Percentiles rank a stretch among this genome's conserved stretches.
Conservation (phyloP, 257 asterid species). For the Rubia yunnanensis region DNA sequence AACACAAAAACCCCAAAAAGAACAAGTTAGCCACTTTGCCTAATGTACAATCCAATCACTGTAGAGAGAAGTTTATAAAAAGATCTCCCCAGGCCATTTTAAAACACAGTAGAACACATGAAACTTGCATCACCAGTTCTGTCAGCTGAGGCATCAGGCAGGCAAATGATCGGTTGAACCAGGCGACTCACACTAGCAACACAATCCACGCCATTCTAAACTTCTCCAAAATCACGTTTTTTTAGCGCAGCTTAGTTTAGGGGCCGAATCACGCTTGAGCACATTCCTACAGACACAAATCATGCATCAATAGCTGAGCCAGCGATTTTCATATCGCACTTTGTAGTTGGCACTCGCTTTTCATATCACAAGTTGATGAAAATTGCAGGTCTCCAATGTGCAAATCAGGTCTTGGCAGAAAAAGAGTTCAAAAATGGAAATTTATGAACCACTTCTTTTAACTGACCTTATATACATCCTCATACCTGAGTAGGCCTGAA, state of each 20-base stretch:
- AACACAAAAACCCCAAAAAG: neutral
- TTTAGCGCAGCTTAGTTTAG: neutral
- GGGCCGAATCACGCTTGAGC: neutral
- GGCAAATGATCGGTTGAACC: neutral
- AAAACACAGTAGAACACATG: neutral
- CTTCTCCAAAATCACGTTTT: neutral
- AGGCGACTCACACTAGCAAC: neutral
- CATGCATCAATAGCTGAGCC: neutral
- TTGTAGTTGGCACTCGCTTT: too few species aligned
- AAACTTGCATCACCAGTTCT: neutral
- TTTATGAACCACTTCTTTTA: neutral
- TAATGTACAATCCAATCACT: neutral
- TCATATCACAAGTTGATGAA: too few species aligned
- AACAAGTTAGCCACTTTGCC: neutral
- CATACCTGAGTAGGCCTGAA: slow-evolving; percentile 83
- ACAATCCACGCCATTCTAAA: neutral
- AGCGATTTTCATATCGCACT: neutral
- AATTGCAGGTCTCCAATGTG: neutral
- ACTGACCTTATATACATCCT: slow-evolving; percentile 38
- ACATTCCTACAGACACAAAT: slow-evolving; percentile 3
- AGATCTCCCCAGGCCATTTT: neutral
- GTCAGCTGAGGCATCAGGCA: neutral
- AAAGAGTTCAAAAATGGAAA: neutral
- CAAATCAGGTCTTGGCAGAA: neutral
- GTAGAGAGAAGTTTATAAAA: too few species aligned